Evolutionary conservation across 257 asterid genomes (phyloP).

Genomic region (Thymus quinquecostatus): DNA sequence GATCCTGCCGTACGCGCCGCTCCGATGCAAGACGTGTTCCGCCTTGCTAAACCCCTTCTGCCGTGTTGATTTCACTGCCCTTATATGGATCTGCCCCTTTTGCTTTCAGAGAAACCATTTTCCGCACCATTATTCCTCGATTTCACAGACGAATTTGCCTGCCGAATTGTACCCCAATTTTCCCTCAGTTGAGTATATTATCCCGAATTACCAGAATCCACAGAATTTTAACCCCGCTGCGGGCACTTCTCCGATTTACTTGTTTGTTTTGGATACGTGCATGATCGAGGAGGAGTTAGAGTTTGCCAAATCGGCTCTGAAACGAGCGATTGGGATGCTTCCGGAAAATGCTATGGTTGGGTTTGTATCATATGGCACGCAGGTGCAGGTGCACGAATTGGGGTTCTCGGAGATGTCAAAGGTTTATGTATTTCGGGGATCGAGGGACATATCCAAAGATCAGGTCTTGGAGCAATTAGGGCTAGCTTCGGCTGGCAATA

Average conservation of each 20-base stretch:
- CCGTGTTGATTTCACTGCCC: conserved; percentile 86
- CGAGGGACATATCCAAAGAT: conserved; percentile 78
- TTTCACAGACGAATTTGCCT: conserved; percentile 75
- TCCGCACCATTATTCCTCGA: conserved; percentile 67
- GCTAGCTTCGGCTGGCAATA: conserved; percentile 52
- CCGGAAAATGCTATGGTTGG: conserved; percentile 98
- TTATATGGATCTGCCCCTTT: conserved; percentile 96
- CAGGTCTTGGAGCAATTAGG: conserved; percentile 94
- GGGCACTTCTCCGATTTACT: conserved; percentile 55
- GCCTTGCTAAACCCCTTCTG: conserved; percentile 75
- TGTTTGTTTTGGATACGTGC: conserved; percentile 90
- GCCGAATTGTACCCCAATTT: conserved; percentile 88
- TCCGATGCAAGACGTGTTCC: conserved; percentile 90
- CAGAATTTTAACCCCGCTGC: conserved; percentile 47
- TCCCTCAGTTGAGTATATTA: conserved; percentile 68
- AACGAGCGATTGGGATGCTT: conserved; percentile 81
- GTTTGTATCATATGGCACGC: conserved; percentile 90
- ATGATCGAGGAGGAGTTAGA: conserved; percentile 91
- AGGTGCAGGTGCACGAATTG: conserved; percentile 94
- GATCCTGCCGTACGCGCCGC: conserved; percentile 72
- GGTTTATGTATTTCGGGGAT: conserved; percentile 88
- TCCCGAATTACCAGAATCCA: conserved; percentile 55
- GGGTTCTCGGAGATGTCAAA: conserved; percentile 89
- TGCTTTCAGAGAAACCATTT: conserved; percentile 88
- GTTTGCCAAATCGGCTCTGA: conserved; percentile 81